Evolutionary conservation across 331 rosid species (phyloP), one percentile per base, ranked within the genome.

Genomic region (Malus hybrid): DNA sequence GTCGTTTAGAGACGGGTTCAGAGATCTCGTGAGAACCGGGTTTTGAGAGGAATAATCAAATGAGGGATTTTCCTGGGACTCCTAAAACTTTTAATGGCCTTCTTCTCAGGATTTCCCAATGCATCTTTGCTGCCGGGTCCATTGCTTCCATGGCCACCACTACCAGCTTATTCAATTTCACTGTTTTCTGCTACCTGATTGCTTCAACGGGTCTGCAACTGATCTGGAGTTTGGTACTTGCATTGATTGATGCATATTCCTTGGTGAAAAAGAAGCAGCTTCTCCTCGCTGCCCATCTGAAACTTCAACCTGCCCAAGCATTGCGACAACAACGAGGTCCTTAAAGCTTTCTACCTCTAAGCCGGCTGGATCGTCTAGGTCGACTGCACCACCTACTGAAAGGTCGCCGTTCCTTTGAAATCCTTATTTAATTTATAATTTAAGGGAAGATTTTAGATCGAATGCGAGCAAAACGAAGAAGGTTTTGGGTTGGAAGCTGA

Each of bases 331-430:
- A 92, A 92, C 78, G 96, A 90, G 79, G 96, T 92, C 4, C 63
- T 92, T 67, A 92, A 92, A 67, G 96, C 93, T 74, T 93, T 92
- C 55, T 92, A 96, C 57, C 75, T 32, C 6, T 88, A 90, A 75
- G 96, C 97, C 39, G 97, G 97, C 67, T 92, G 97, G 97, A 88
- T 87, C 12, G 96, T 92, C 32, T 94, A 92, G 75, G 94, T 88
- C 33, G 97, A 92, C 70, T 96, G 97, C 57, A 90, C 97, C 56
- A 92, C 96, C 11, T 92, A 87, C 78, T 91, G 94, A 61, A 87
- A 85, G 91, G 97, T 92, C 44, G 5, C 68, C 10, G 18, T 39
- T 15, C 42, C 16, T 30, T 22, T 10, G 30, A 58, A 10, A 30
- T 71, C 39, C 13, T 20, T 26, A 11, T 44, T 42, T 60, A 30